Base-by-base conservation (phyloP, 306 rosid genomes). In the Carpinus fangiana region DNA sequence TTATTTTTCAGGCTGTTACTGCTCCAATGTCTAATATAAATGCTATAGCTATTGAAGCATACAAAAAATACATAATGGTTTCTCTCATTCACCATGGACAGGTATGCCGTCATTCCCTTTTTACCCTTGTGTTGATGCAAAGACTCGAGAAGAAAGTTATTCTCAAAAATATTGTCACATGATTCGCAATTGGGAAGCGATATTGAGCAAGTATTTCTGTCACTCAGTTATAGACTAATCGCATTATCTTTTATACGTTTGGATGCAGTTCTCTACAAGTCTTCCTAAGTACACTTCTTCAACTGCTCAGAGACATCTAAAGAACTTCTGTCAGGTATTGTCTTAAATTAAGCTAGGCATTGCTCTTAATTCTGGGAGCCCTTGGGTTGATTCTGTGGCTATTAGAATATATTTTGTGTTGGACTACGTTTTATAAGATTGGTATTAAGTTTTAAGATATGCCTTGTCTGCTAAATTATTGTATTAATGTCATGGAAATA, bases 21-120 rank as follows among this genome's bases (percentile, higher is more conserved):
- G 96, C 98, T 75, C 99, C 99, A 17, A 91, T 96, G 97, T 73
- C 92, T 51, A 34, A 81, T 60, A 34, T 87, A 66, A 96, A 86
- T 79, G 97, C 98, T 71, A 90, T 96, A 84, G 89, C 93, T 71
- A 91, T 91, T 75, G 99, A 96, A 89, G 98, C 99, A 55, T 91
- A 96, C 89, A 96, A 91, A 80, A 92, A 96, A 74, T 91, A 87
- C 82, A 77, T 96, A 81, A 81, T 96, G 87, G 92, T 91, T 82
- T 88, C 94, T 70, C 98, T 96, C 76, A 93, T 93, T 89, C 95
- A 83, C 72, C 82, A 91, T 73, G 98, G 99, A 75, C 97, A 90
- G 76, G 99, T 91, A 85, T 77, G 88, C 77, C 9, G 73, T 80
- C 67, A 20, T 59, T 79, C 72, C 73, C 64, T 69, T 81, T 57